Evolutionary conservation across 176 grass and related monocot species (phyloP), one percentile per base, ranked within the genome.

Genomic region (Zea mays): DNA sequence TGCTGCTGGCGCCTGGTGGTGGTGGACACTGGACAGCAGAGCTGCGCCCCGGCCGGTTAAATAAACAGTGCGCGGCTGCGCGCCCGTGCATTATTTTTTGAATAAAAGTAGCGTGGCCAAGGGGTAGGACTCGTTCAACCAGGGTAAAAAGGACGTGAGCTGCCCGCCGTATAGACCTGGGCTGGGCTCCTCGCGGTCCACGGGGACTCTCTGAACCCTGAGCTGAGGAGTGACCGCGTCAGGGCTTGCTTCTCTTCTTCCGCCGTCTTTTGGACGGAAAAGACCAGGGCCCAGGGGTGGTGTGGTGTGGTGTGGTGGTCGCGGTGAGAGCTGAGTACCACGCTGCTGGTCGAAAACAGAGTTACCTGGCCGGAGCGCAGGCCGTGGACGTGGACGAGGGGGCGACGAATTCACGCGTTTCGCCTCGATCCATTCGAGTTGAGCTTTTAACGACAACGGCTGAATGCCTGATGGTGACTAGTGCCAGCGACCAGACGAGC

Each of bases 311-410:
- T 27, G 27, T 27, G 27, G 27, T 27, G 27, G 27, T 20, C 11
- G 44, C 17, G 65, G 6, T 67, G 17, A 44, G 38, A 3, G 27
- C 27, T 27, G 27, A 19, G 65, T 20, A 41, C 65, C 9, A 61
- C 56, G 19, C 40, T 34, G 56, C 10, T 61, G 73, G 73, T 76
- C 56, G 19, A 62, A 62, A 21, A 0, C 73, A 5, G 59, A 76
- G 13, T 46, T 48, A 16, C 74, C 68, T 76, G 73, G 19, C 19
- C 40, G 10, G 41, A 59, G 11, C 40, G 73, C 55, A 16, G 57
- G 67, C 67, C 19, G 44, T 38, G 39, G 36, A 9, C 10, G 74
- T 77, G 44, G 63, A 65, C 60, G 33, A 77, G 42, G 74, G 74
- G 57, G 43, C 42, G 7, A 27, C 27, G 58, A 34, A 35, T 13